These are phyloP conservation scores for Pseudocercospora ulei DNA, from an alignment of 2,329 filamentous ascomycete species.

Conservation along the genomic window DNA sequence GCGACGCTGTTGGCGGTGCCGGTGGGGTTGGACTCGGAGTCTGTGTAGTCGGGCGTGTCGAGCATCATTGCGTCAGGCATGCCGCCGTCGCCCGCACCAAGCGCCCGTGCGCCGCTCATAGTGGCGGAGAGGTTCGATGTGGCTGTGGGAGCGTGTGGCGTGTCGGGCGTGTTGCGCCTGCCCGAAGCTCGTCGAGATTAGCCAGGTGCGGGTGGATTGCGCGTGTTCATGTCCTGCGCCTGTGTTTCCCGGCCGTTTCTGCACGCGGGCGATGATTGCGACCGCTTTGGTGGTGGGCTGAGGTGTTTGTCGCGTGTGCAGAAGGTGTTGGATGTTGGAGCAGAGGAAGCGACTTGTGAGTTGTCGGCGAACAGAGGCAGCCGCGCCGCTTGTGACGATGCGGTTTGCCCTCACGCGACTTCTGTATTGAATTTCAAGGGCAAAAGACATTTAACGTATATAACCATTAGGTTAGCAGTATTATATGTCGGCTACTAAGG, in stretches of 20 bases:
- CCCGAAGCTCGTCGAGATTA: constrained; percentile 2
- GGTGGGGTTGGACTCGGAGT: constrained; percentile 57
- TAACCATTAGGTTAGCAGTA: too few relatives aligned
- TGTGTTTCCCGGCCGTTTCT: not conserved
- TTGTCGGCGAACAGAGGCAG: too few relatives aligned
- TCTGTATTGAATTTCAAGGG: too few relatives aligned
- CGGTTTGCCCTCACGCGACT: too few relatives aligned
- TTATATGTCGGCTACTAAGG: too few relatives aligned
- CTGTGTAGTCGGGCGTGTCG: constrained; percentile 56
- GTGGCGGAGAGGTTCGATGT: constrained; percentile 9
- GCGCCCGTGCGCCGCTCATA: constrained; percentile 24
- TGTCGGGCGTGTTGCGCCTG: constrained; percentile 16
- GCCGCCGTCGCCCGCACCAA: constrained; percentile 30
- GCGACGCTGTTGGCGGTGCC: constrained; percentile 72
- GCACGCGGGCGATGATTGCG: constrained; percentile 8
- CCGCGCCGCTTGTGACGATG: too few relatives aligned
- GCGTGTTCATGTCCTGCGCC: constrained; percentile 12
- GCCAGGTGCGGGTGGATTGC: constrained; percentile 10
- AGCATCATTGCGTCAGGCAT: constrained; percentile 35
- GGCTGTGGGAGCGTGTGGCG: not conserved
- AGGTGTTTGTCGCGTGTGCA: constrained; percentile 10
- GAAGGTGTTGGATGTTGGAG: constrained; percentile 1
- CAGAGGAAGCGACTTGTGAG: constrained; percentile 4
- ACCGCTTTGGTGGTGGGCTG: constrained; percentile 8
- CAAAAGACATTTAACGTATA: too few relatives aligned